Conservation (phyloP, 768 basidiomycete genomes). For the Mycena epipterygia region DNA sequence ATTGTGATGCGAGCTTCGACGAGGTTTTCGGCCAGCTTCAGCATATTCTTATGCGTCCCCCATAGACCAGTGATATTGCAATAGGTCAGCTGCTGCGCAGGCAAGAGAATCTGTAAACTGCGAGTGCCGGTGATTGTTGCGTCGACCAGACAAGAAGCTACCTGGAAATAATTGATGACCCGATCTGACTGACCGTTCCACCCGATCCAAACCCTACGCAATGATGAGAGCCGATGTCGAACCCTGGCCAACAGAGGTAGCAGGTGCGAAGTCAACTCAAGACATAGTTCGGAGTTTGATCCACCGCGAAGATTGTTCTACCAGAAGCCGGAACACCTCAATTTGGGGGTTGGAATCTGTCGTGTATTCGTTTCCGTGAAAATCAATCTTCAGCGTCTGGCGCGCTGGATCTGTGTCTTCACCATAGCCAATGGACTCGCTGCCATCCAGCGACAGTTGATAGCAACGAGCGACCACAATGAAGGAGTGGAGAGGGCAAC, state of each 20-base stretch:
- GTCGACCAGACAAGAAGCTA: not conserved
- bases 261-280: not conserved
- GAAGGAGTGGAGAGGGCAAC: not conserved
- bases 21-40: not conserved
- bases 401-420: not conserved
- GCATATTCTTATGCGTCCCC: not conserved
- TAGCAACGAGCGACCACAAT: not conserved
- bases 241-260: not conserved
- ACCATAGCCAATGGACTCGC: not conserved
- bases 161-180: not conserved
- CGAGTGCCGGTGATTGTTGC: not conserved
- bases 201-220: not conserved
- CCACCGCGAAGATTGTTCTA: not conserved
- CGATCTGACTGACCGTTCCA: not conserved
- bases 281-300: too few species aligned
- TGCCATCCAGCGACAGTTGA: too few species aligned
- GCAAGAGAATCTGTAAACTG: not conserved
- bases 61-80: not conserved
- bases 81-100: not conserved
- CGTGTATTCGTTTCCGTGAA: not conserved
- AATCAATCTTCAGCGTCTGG: not conserved
- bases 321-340: not conserved
- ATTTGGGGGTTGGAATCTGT: not conserved
- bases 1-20: not conserved
- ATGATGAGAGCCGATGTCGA: not conserved